Evolutionary conservation across 192 early-diverging fungal species (phyloP), one percentile per base, ranked within the genome.

Genomic region (Geranomyces michiganensis): DNA sequence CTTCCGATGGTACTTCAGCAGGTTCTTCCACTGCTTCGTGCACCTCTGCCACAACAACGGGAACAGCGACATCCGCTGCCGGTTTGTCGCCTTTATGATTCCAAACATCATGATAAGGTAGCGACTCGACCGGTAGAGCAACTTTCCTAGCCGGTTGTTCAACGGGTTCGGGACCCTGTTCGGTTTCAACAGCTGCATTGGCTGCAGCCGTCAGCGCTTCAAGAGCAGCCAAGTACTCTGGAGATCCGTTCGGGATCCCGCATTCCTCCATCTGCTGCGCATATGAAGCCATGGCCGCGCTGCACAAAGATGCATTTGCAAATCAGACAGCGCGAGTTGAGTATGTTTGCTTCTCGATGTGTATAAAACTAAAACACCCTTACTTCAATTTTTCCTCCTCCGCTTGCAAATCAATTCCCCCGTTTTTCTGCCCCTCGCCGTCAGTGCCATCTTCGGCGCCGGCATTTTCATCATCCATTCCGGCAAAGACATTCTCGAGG

Each of bases 331-430:
- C n/a, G n/a, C n/a, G n/a, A n/a, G 46, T 32, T 9, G 0, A 68
- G 9, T 22, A 14, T 68, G 49, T 26, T 31, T n/a, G 53, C 24
- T 8, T 56, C 24, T 8, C 32, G 10, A 33, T 0, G 22, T 2
- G 10, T 27, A 67, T 48, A 12, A 55, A 19, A 24, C 1, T 58
- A 32, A 56, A 32, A 0, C 49, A 29, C 41, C 14, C 55, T 45
- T 67, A 74, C 73, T 74, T 67, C 27, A 74, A 47, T 31, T 53
- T 46, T n/a, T 46, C 47, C 56, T 74, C 73, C 47, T 74, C 73
- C 19, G 29, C 56, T 14, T 55, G 17, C 47, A 74, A 21, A 32
- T 68, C 59, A 1, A 68, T 22, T n/a, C 13, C 0, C 21, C 9
- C 65, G 22, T 59, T 36, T 9, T 21, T 47, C 56, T 22, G 29